Base-by-base conservation (phyloP, 345 rosid genomes). In the Theobroma cacao region DNA sequence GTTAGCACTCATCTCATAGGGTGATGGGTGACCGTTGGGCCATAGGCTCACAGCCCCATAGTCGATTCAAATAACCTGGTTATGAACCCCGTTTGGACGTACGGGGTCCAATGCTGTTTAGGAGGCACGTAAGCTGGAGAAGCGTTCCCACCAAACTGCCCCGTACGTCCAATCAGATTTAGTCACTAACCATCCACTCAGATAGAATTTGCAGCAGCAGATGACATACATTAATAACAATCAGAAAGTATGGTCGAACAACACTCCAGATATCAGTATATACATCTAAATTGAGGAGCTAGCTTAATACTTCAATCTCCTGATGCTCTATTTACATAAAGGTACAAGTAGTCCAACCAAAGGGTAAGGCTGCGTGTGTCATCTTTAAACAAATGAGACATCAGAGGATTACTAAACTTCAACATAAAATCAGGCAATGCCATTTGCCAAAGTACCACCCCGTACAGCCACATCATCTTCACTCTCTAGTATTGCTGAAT, bases 391-490 rank as follows among this genome's bases (percentile, higher is more conserved):
- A 22, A 28, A 43, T 45, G 17, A 43, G 24, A 58, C 12, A 6
- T 22, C 41, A 30, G 28, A 41, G 9, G 66, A 43, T 12, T 24
- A 75, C 12, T 36, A 28, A 52, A 28, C 17, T 70, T 8, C 33
- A 38, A 7, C 20, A 40, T 15, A 64, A 66, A 9, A 66, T 86
- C 82, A 86, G 7, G 65, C 79, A 40, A 71, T 65, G 53, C 80
- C 82, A 52, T 79, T 85, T 1, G 79, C 77, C 61, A 81, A 56
- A 33, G 68, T 36, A 58, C 89, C 83, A 66, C 77, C 85, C 84
- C 81, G 75, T 47, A 43, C 8, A 62, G 79, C 84, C 58, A 69
- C 79, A n/a, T 86, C 89, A 68, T 84, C 89, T 24, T 83, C 88
- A 75, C 68, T 53, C 43, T 88, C 88, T 71, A 55, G 52, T 79